Percentiles rank a stretch among this genome's conserved stretches.
These are phyloP conservation scores for Trypanosoma lewisi DNA, from an alignment of 208 protist species.

Conservation along the genomic window DNA sequence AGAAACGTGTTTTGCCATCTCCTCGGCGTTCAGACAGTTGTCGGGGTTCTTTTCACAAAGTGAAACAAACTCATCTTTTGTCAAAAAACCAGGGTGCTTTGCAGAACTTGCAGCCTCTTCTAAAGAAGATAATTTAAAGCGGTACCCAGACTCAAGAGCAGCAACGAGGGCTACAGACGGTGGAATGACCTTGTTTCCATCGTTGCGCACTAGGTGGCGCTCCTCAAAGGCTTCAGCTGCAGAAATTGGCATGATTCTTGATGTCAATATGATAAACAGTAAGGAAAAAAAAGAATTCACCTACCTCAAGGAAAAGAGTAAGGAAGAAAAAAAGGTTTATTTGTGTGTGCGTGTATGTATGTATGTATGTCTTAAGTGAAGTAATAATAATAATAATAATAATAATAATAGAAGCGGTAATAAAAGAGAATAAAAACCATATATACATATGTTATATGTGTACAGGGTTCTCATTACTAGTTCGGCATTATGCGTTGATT, in stretches of 20 bases:
- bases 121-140: slow-evolving; percentile 47
- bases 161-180: slow-evolving; percentile 62
- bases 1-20: slow-evolving; percentile 70
- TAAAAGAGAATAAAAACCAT: no score
- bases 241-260: slow-evolving; percentile 52
- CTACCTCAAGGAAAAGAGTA: slow-evolving; percentile 2
- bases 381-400: slow-evolving; percentile 6
- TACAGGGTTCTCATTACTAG: no score
- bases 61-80: slow-evolving; percentile 57
- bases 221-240: slow-evolving; percentile 64
- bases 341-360: background rate
- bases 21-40: slow-evolving; percentile 39
- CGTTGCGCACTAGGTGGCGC: slow-evolving; percentile 56
- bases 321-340: background rate
- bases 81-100: slow-evolving; percentile 70
- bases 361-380: background rate
- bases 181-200: slow-evolving; percentile 66
- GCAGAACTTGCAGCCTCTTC: slow-evolving; percentile 52
- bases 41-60: slow-evolving; percentile 67
- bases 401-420: slow-evolving; percentile 1
- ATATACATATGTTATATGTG: background rate
- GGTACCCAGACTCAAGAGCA: slow-evolving; percentile 80
- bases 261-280: slow-evolving; percentile 2
- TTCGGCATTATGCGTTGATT: no score
- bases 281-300: slow-evolving; percentile 13